phyloP scores from a whole-genome alignment of 192 early-diverging fungal genomes.

The Coemansia sp. region DNA sequence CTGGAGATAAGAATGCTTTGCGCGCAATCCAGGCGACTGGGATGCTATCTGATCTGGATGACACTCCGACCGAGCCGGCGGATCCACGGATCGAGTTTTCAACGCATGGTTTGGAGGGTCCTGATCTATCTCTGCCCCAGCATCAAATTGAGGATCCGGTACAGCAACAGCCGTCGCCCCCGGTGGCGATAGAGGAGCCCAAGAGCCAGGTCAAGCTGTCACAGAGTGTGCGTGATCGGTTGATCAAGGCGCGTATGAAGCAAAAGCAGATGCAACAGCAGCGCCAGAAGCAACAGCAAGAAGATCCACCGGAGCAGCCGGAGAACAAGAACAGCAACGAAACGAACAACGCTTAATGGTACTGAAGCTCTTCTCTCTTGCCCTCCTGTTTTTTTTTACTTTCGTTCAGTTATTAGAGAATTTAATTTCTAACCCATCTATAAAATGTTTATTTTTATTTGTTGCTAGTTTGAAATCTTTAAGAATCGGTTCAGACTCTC shows the following conservation, averaged over 20 bases:
- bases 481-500: neutral
- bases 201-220: constrained; percentile 30
- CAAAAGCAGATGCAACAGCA: constrained; percentile 36
- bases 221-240: constrained; percentile 42
- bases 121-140: neutral
- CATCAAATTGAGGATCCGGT: neutral
- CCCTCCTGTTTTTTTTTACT: neutral
- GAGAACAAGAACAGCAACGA: neutral
- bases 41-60: constrained; percentile 37
- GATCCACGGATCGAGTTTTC: constrained; percentile 22
- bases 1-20: constrained; percentile 45
- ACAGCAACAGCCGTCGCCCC: neutral
- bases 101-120: neutral
- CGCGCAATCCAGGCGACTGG: constrained; percentile 40
- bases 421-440: too few relatives aligned
- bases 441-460: neutral
- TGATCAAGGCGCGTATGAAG: constrained; percentile 48
- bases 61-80: constrained; percentile 29
- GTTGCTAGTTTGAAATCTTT: neutral
- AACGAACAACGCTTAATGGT: neutral
- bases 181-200: too few relatives aligned
- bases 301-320: neutral
- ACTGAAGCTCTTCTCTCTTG: too few relatives aligned
- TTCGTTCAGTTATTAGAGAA: too few relatives aligned
- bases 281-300: neutral